phyloP scores from a whole-genome alignment of 306 rosid species.

The Dryas drummondii region DNA sequence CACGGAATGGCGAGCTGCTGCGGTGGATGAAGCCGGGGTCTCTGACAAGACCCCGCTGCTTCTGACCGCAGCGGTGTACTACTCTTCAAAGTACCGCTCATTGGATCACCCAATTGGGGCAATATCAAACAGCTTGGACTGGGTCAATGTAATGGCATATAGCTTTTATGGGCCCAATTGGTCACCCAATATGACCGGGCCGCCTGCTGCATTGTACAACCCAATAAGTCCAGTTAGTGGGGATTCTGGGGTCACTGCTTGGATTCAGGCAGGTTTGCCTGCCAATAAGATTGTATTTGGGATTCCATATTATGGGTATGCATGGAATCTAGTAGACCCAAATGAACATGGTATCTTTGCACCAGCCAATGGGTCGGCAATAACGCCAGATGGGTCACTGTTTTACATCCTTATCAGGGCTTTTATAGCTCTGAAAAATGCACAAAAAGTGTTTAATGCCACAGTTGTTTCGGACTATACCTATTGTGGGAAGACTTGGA shows the following conservation, averaged over 20 bases:
- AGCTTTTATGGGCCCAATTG: conserved; percentile 14
- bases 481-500: no score
- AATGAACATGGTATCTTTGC: no score
- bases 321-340: no score
- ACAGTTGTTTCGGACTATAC: no score
- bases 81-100: neutral
- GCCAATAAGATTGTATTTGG: conserved; percentile 6
- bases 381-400: no score
- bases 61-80: conserved; percentile 20
- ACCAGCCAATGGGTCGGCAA: no score
- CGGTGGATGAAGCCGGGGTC: neutral
- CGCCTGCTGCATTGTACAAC: conserved; percentile 13
- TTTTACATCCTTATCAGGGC: no score
- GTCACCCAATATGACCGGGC: conserved; percentile 8
- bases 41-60: neutral
- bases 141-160: conserved; percentile 22
- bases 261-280: conserved; percentile 22
- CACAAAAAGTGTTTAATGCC: no score
- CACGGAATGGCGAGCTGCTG: conserved; percentile 19
- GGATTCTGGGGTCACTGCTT: conserved; percentile 1
- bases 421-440: no score
- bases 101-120: neutral
- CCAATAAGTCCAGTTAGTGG: neutral
- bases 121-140: conserved; percentile 13
- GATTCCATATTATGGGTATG: neutral